Conservation (phyloP, 768 basidiomycete genomes). For the Flagelloscypha sp. region DNA sequence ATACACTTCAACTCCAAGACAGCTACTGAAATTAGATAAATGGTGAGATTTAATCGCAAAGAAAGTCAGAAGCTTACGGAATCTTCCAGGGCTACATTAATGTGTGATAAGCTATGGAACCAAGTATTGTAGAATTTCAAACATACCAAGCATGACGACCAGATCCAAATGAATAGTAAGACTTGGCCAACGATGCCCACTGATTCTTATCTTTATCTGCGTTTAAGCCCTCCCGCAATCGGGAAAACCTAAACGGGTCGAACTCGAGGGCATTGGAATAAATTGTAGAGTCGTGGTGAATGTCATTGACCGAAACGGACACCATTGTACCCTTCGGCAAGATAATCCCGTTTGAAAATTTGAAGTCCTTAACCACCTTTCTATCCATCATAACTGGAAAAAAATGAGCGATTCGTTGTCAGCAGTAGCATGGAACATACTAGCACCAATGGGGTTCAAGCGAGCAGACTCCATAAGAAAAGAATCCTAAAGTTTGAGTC, state of each 20-base stretch:
- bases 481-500: conserved; percentile 19
- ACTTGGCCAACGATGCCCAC: conserved; percentile 8
- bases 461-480: conserved; percentile 19
- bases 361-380: conserved; percentile 20
- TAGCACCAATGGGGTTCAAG: conserved; percentile 16
- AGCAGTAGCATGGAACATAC: not conserved
- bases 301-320: conserved; percentile 7
- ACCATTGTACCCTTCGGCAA: conserved; percentile 22
- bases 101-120: too few relatives aligned
- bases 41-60: too few relatives aligned
- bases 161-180: conserved; percentile 10
- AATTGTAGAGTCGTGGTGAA: conserved; percentile 21
- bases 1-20: conserved; percentile 21
- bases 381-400: conserved; percentile 17
- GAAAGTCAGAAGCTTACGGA: too few relatives aligned
- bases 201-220: conserved; percentile 7
- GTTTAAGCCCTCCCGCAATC: conserved; percentile 10
- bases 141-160: conserved; percentile 17
- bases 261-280: conserved; percentile 3
- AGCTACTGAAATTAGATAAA: too few relatives aligned
- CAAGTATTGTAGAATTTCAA: too few relatives aligned
- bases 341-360: conserved; percentile 25
- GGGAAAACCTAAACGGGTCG: conserved; percentile 6
- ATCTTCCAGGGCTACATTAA: too few relatives aligned
- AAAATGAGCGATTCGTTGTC: too few relatives aligned